Base-by-base conservation (phyloP, 2,329 filamentous ascomycete genomes). In the Pseudogymnoascus sp. region DNA sequence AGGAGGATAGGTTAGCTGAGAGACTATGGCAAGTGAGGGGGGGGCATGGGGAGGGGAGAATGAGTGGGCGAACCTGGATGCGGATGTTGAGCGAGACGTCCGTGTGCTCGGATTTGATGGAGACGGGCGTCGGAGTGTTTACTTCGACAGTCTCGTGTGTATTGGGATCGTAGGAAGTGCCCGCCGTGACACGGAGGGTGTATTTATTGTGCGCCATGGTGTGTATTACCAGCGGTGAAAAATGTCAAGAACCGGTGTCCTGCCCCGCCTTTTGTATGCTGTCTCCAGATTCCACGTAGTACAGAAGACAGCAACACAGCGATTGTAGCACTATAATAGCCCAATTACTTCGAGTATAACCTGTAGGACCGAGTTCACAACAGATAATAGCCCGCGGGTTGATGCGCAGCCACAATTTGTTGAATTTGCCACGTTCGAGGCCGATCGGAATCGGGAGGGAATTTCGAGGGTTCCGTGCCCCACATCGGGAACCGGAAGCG, bases 101-200 rank as follows among this genome's bases (percentile, higher is more conserved):
- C 63, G 90, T 82, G 62, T 84, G 79, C 7, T 84, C 77, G 52
- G 83, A 87, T 22, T 82, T 80, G 68, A 97, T 85, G 23, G 76
- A 78, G 1, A 89, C 72, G 0, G 86, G 82, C 63, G 84, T 75
- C 28, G 86, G 74, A 9, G 79, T 80, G 76, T 97, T 97, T 72
- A 97, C 89, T 3, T 83, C 82, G 8, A 97, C 86, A 28, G 85
- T 78, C 64, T 86, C 76, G 69, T 96, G 92, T n/a, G 83, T 82
- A n/a, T 80, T 75, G 35, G 80, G 75, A 72, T 94, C 85, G 76
- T 97, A 96, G 66, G 79, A 79, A 1, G 89, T 81, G 2, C 93
- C 93, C 1, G 91, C 91, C 0, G 91, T 95, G 62, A 97, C 87
- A 67, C 84, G 84, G 65, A 97, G 82, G 60, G 90, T 82, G 75